Conservation (phyloP, 73 alveolate genomes). For the Tetrahymena malaccensis region DNA sequence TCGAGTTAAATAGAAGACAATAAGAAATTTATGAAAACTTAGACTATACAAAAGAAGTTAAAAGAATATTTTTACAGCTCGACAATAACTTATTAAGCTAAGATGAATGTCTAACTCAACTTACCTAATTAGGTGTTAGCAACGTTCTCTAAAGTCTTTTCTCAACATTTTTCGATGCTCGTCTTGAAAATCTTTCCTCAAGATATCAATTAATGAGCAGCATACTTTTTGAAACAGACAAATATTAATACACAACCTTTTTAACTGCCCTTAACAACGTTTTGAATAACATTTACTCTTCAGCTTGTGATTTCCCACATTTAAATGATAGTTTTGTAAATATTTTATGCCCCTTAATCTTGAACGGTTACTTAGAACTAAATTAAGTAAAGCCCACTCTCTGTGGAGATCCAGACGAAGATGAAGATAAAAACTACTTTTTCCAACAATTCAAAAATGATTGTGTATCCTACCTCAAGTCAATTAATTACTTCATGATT, state of each 20-base stretch:
- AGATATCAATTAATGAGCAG: background rate
- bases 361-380: background rate
- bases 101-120: background rate
- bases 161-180: background rate
- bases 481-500: background rate
- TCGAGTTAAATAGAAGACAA: background rate
- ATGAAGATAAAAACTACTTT: background rate
- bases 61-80: background rate
- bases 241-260: background rate
- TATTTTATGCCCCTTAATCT: background rate
- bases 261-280: background rate
- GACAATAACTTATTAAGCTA: background rate
- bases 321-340: background rate
- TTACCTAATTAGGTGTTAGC: background rate
- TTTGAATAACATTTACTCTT: background rate
- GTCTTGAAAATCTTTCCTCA: background rate
- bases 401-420: background rate
- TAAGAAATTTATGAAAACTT: background rate
- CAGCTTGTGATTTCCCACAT: background rate
- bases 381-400: background rate
- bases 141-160: background rate
- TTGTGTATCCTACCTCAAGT: background rate
- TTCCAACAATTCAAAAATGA: background rate
- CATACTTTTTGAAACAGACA: background rate
- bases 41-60: background rate